Evolutionary conservation across 352 stramenopile genomes (phyloP).

Genomic region (Pythium sukuiense): DNA sequence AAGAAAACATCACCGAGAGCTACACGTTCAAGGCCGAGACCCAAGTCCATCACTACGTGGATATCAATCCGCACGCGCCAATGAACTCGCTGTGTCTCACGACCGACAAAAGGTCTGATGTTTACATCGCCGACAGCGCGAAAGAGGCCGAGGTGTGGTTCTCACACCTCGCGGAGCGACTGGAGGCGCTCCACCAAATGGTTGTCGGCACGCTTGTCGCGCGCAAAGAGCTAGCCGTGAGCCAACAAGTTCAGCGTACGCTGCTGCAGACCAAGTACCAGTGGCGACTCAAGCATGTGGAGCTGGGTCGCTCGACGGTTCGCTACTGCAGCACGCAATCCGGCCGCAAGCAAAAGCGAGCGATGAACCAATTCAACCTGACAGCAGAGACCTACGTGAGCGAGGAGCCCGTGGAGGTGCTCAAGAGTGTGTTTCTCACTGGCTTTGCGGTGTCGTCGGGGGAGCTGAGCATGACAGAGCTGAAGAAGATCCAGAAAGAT

Average conservation of each 20-base stretch:
- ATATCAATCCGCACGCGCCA: conserved; percentile 61
- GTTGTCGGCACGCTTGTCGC: conserved; percentile 49
- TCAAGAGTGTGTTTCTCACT: conserved; percentile 28
- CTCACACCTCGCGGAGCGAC: conserved; percentile 44
- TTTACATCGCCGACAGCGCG: conserved; percentile 59
- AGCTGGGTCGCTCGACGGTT: conserved; percentile 56
- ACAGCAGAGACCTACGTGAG: conserved; percentile 52
- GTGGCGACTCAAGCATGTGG: conserved; percentile 56
- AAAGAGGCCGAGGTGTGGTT: conserved; percentile 51
- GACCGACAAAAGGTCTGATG: conserved; percentile 54
- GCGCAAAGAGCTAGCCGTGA: conserved; percentile 47
- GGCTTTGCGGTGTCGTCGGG: conserved; percentile 21
- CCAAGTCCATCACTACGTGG: conserved; percentile 54
- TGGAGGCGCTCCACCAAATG: conserved; percentile 53
- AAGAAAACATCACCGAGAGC: conserved; percentile 47
- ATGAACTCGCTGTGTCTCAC: conserved; percentile 62
- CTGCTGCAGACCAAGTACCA: conserved; percentile 65
- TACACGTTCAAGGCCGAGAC: conserved; percentile 55
- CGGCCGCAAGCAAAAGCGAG: conserved; percentile 21
- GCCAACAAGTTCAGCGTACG: conserved; percentile 53
- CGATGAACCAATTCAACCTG: conserved; percentile 73
- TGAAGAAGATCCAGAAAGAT: conserved; percentile 24
- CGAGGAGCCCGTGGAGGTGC: conserved; percentile 57
- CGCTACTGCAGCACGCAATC: conserved; percentile 38
- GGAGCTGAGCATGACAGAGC: conserved; percentile 20